Evolutionary conservation across 1,139 yeast species (phyloP).

Genomic region (Scheffersomyces illinoinensis): DNA sequence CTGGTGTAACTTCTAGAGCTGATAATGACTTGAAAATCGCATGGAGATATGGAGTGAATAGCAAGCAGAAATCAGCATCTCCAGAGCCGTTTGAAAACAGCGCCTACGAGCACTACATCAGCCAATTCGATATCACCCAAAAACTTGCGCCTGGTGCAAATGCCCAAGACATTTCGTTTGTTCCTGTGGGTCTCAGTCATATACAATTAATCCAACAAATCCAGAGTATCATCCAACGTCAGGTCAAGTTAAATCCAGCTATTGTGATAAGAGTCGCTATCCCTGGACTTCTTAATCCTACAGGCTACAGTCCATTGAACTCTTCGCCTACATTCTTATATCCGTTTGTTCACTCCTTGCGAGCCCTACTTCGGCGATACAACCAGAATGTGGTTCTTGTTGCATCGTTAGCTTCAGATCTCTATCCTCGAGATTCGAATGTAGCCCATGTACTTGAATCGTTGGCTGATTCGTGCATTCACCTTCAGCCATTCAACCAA

Average conservation of each 20-base stretch:
- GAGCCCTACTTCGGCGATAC: constrained; percentile 53
- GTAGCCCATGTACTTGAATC: constrained; percentile 57
- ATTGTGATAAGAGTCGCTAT: constrained; percentile 65
- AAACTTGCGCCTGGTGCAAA: constrained; percentile 67
- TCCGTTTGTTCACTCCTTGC: constrained; percentile 63
- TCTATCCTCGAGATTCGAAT: constrained; percentile 59
- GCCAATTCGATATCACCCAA: constrained; percentile 78
- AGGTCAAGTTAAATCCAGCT: constrained; percentile 28
- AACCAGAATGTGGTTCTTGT: constrained; percentile 48
- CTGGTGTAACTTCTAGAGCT: constrained; percentile 16
- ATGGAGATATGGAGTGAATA: constrained; percentile 77
- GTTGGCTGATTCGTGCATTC: constrained; percentile 68
- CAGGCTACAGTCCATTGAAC: constrained; percentile 61
- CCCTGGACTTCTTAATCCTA: constrained; percentile 81
- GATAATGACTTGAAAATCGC: constrained; percentile 70
- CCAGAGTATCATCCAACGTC: constrained; percentile 38
- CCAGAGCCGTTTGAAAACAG: constrained; percentile 6
- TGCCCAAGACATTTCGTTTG: constrained; percentile 56
- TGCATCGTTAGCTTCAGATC: constrained; percentile 61
- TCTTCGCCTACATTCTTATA: constrained; percentile 51
- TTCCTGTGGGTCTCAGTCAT: constrained; percentile 37
- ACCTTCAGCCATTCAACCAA: constrained; percentile 82
- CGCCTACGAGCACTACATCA: constrained; percentile 53
- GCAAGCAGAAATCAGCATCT: constrained; percentile 21
- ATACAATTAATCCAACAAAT: constrained; percentile 39